Percentiles rank a stretch among this genome's conserved stretches.
Evolutionary conservation across 768 basidiomycete species (phyloP).

Genomic region (Mycena floridula): DNA sequence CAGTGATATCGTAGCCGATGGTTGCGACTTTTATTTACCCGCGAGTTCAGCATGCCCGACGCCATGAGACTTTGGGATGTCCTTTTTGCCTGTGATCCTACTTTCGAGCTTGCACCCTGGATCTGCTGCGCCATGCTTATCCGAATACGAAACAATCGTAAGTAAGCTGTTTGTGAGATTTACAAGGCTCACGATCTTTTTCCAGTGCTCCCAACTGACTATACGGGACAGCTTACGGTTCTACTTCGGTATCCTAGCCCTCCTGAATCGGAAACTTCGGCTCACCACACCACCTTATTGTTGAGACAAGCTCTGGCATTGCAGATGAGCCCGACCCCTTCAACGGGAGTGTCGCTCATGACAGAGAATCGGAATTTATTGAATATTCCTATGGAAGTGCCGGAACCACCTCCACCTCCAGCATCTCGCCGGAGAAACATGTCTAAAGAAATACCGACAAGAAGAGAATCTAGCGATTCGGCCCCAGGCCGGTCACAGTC

Average conservation of each 20-base stretch:
- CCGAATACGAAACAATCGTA: conserved; percentile 84
- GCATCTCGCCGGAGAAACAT: no score
- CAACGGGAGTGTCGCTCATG: conserved; percentile 71
- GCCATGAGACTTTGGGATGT: conserved; percentile 95
- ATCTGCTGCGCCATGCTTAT: conserved; percentile 93
- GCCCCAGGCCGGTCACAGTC: conserved; percentile 33
- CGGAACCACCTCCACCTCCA: conserved; percentile 38
- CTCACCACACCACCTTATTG: conserved; percentile 62
- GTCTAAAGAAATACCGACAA: no score
- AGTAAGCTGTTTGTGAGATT: no score
- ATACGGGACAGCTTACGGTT: conserved; percentile 76
- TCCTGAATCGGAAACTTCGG: conserved; percentile 24
- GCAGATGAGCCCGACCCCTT: conserved; percentile 65
- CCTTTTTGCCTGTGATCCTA: conserved; percentile 81
- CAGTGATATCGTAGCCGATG: conserved; percentile 59
- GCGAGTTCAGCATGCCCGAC: conserved; percentile 79
- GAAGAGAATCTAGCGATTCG: neutral
- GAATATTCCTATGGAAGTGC: conserved; percentile 64
- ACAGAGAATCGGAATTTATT: conserved; percentile 80
- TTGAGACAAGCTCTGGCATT: conserved; percentile 80
- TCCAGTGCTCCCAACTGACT: conserved; percentile 81
- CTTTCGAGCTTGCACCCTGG: conserved; percentile 76
- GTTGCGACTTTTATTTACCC: conserved; percentile 88
- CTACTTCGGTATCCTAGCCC: conserved; percentile 82
- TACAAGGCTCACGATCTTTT: conserved; percentile 3